These are phyloP conservation scores for Malassezia slooffiae DNA, from an alignment of 1,284 basidiomycete species.

Conservation along the genomic window DNA sequence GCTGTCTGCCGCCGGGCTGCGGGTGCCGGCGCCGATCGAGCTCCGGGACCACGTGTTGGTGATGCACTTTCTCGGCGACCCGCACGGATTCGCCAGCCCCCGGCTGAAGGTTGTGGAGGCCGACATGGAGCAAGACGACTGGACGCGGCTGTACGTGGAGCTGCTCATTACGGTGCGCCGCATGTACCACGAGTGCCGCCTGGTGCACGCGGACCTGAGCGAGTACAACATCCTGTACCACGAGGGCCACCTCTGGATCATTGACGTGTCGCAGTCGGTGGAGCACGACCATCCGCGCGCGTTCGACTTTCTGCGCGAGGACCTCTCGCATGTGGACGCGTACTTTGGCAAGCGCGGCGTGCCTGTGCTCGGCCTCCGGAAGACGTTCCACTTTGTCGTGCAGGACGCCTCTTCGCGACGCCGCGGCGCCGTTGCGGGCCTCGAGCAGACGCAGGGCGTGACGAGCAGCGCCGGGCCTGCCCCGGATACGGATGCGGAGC, in stretches of 20 bases:
- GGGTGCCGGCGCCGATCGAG: slow-evolving; percentile 78
- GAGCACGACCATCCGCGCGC: slow-evolving; percentile 91
- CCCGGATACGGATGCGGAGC: neutral
- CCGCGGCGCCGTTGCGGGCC: slow-evolving; percentile 26
- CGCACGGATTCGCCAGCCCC: slow-evolving; percentile 38
- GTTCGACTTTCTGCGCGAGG: slow-evolving; percentile 76
- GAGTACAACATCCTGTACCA: slow-evolving; percentile 92
- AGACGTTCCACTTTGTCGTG: slow-evolving; percentile 60
- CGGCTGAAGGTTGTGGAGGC: slow-evolving; percentile 39
- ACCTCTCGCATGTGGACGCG: slow-evolving; percentile 84
- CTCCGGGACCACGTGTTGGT: slow-evolving; percentile 93
- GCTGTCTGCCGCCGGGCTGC: slow-evolving; percentile 66
- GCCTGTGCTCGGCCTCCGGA: slow-evolving; percentile 64
- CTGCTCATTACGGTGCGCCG: slow-evolving; percentile 67
- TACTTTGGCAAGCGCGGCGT: slow-evolving; percentile 69
- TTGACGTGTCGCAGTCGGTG: slow-evolving; percentile 96
- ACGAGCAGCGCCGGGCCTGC: too few relatives aligned
- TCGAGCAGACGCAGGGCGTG: slow-evolving; percentile 26
- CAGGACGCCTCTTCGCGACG: slow-evolving; percentile 7
- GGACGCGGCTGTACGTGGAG: slow-evolving; percentile 60
- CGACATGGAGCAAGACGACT: slow-evolving; percentile 19
- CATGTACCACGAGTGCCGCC: slow-evolving; percentile 79
- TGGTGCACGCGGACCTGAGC: slow-evolving; percentile 94
- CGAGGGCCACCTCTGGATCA: slow-evolving; percentile 68
- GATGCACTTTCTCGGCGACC: slow-evolving; percentile 75